Percentiles rank a stretch among this genome's conserved stretches.
These are phyloP conservation scores for Camelina hispida DNA, from an alignment of 345 rosid species.

Conservation along the genomic window DNA sequence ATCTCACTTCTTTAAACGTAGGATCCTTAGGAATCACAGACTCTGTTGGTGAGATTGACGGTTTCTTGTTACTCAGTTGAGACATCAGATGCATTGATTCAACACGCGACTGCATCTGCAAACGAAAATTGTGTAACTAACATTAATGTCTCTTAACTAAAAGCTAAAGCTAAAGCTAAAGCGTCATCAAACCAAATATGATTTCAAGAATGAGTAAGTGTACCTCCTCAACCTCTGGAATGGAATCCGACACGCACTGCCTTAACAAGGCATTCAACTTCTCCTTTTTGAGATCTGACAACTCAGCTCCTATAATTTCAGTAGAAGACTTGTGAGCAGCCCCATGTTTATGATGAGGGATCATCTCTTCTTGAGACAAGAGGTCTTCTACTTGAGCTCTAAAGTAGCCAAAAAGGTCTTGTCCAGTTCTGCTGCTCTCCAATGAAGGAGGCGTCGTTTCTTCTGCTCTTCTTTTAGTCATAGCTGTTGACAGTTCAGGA, in stretches of 20 bases:
- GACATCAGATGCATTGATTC: background rate
- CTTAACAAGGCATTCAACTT: constrained; percentile 41
- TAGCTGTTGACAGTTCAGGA: constrained; percentile 15
- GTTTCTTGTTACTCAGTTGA: constrained; percentile 28
- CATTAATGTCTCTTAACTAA: background rate
- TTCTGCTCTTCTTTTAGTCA: constrained; percentile 33
- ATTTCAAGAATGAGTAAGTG: background rate
- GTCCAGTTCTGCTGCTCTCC: constrained; percentile 15
- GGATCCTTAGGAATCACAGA: constrained; percentile 8
- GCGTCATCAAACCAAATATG: constrained; percentile 8
- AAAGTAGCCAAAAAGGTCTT: constrained; percentile 29
- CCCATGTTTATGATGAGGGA: background rate
- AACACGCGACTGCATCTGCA: constrained; percentile 40
- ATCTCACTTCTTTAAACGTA: constrained; percentile 23
- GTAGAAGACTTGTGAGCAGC: constrained; percentile 11
- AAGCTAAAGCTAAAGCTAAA: background rate
- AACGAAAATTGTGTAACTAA: constrained; percentile 12
- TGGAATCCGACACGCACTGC: constrained; percentile 28
- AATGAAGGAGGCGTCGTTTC: constrained; percentile 19
- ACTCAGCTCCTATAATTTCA: constrained; percentile 36
- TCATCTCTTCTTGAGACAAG: constrained; percentile 36
- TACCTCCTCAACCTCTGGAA: constrained; percentile 38
- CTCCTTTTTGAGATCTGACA: constrained; percentile 28
- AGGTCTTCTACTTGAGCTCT: constrained; percentile 34
- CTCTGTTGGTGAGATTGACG: constrained; percentile 5